Evolutionary conservation across 2,329 filamentous ascomycete genomes (phyloP).

Genomic region (Paraphaeosphaeria sporulosa): DNA sequence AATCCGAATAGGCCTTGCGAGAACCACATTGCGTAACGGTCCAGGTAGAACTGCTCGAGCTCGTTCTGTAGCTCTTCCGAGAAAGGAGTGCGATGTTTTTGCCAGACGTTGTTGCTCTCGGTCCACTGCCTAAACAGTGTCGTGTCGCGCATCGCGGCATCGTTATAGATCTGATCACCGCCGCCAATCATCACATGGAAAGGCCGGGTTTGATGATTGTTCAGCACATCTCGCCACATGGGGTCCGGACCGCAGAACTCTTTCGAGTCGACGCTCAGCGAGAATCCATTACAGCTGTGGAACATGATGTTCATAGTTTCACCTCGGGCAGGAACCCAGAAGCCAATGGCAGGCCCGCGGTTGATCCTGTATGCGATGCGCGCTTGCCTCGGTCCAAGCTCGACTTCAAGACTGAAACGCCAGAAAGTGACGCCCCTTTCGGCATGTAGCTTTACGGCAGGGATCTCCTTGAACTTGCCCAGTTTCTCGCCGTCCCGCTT

Average conservation of each 20-base stretch:
- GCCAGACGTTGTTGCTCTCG: slow-evolving; percentile 76
- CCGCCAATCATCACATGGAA: slow-evolving; percentile 99
- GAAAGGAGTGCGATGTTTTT: slow-evolving; percentile 82
- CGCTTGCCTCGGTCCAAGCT: slow-evolving; percentile 78
- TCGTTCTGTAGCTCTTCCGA: slow-evolving; percentile 84
- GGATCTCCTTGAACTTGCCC: slow-evolving; percentile 82
- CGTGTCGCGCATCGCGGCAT: slow-evolving; percentile 79
- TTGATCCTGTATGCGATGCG: slow-evolving; percentile 97
- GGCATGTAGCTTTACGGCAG: slow-evolving; percentile 80
- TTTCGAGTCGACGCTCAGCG: slow-evolving; percentile 76
- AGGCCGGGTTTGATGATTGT: slow-evolving; percentile 86
- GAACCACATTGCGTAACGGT: slow-evolving; percentile 93
- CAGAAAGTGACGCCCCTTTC: slow-evolving; percentile 94
- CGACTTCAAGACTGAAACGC: slow-evolving; percentile 94
- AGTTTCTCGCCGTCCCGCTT: slow-evolving; percentile 78
- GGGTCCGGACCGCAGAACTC: slow-evolving; percentile 91
- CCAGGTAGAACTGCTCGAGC: slow-evolving; percentile 85
- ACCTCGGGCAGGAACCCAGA: slow-evolving; percentile 88
- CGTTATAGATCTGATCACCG: slow-evolving; percentile 97
- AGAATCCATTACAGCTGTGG: slow-evolving; percentile 97
- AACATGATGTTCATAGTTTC: slow-evolving; percentile 99
- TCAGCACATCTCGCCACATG: slow-evolving; percentile 94
- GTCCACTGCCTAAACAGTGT: slow-evolving; percentile 84
- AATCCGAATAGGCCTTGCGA: slow-evolving; percentile 94
- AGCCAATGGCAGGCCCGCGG: slow-evolving; percentile 82